Evolutionary conservation across 75 land plant genomes (phyloP).

Genomic region (Sequoia sempervirens): DNA sequence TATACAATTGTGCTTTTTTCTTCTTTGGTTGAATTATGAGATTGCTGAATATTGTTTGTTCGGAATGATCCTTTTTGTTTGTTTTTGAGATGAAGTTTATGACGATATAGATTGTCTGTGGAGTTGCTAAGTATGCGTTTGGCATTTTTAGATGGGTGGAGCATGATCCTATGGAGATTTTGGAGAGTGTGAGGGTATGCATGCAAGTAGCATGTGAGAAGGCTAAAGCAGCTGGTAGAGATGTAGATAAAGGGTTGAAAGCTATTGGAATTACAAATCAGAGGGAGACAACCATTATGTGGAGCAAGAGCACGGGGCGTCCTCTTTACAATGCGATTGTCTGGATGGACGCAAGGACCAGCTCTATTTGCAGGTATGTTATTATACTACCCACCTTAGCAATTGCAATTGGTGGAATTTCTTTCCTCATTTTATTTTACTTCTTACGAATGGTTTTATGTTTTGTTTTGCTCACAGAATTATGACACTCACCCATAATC

Average conservation of each 20-base stretch:
- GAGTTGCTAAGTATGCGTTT: neutral
- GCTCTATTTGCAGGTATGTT: constrained; percentile 73
- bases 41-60: neutral
- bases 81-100: neutral
- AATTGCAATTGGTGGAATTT: neutral
- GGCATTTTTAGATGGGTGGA: constrained; percentile 86
- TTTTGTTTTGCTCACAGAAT: neutral
- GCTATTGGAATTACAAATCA: constrained; percentile 97
- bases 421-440: neutral
- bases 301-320: constrained; percentile 94
- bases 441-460: neutral
- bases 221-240: constrained; percentile 58
- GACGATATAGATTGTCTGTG: neutral
- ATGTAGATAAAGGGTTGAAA: constrained; percentile 57
- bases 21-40: neutral
- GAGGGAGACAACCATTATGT: constrained; percentile 89
- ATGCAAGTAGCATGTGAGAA: constrained; percentile 70
- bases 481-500: neutral
- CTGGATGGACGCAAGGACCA: constrained; percentile 96
- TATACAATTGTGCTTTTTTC: neutral
- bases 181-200: constrained; percentile 74
- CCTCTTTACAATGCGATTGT: constrained; percentile 97
- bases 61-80: neutral
- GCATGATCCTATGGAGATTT: constrained; percentile 95
- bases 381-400: neutral